Conservation (phyloP, 2,329 filamentous ascomycete species). For the Akanthomyces muscarius region DNA sequence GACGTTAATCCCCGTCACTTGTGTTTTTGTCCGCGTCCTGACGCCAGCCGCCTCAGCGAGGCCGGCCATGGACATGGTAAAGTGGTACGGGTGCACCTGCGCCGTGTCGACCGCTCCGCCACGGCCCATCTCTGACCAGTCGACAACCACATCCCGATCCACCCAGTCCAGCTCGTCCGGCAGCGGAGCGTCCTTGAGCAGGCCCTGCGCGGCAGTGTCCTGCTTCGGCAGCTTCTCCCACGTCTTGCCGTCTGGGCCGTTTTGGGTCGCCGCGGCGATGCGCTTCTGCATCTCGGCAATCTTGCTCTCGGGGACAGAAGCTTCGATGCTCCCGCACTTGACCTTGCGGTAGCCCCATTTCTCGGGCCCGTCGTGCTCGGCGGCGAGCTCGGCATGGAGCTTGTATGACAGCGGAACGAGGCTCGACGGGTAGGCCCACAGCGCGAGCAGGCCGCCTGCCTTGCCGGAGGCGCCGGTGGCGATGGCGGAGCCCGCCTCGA, state of each 20-base stretch:
- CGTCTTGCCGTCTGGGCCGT: conserved; percentile 34
- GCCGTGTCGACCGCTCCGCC: conserved; percentile 71
- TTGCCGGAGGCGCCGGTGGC: conserved; percentile 94
- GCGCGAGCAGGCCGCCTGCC: conserved; percentile 81
- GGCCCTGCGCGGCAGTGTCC: conserved; percentile 42
- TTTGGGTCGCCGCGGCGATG: not conserved
- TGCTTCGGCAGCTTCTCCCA: conserved; percentile 63
- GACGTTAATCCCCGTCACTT: conserved; percentile 64
- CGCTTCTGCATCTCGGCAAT: not conserved
- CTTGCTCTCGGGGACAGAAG: conserved; percentile 30
- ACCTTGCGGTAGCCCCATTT: conserved; percentile 84
- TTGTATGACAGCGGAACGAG: conserved; percentile 83
- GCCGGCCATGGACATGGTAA: conserved; percentile 78
- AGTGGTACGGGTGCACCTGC: conserved; percentile 89
- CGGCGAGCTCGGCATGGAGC: conserved; percentile 79
- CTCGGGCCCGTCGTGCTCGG: conserved; percentile 71
- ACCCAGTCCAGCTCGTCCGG: conserved; percentile 85
- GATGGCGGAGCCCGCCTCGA: conserved; percentile 78
- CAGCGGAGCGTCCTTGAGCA: conserved; percentile 56
- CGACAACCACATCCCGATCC: conserved; percentile 58
- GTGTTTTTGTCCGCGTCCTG: conserved; percentile 61
- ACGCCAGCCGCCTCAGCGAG: conserved; percentile 68
- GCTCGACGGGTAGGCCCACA: conserved; percentile 85
- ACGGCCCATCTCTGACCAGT: conserved; percentile 77
- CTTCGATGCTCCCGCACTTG: conserved; percentile 61